Evolutionary conservation across 345 rosid genomes (phyloP).

Genomic region (Passiflora organensis): DNA sequence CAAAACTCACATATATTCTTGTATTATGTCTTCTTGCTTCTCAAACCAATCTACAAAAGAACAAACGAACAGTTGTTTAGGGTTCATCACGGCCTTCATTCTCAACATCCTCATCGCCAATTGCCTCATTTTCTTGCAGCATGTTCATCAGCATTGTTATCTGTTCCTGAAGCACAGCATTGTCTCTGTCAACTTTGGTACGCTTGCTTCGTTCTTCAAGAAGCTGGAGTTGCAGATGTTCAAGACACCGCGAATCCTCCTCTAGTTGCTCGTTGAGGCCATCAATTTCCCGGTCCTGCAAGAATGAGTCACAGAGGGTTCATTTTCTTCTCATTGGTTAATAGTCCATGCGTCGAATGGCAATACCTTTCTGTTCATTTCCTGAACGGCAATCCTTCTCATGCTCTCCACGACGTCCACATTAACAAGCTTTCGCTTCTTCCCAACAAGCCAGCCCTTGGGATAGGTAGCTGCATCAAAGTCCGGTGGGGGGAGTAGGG

Average conservation of each 20-base stretch:
- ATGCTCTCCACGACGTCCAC: slow-evolving; percentile 95
- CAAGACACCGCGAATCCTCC: slow-evolving; percentile 73
- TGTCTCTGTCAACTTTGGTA: slow-evolving; percentile 73
- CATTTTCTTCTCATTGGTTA: no score
- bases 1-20: background rate
- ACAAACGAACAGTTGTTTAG: slow-evolving; percentile 17
- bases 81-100: slow-evolving; percentile 47
- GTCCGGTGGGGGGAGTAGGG: slow-evolving; percentile 87
- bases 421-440: slow-evolving; percentile 87
- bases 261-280: slow-evolving; percentile 93
- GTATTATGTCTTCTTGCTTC: slow-evolving; percentile 9
- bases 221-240: slow-evolving; percentile 81
- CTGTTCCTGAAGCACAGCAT: slow-evolving; percentile 72
- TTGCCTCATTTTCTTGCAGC: slow-evolving; percentile 56
- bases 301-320: background rate
- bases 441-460: slow-evolving; percentile 88
- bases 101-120: slow-evolving; percentile 27
- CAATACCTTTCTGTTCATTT: slow-evolving; percentile 93
- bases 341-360: no score
- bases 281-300: slow-evolving; percentile 81
- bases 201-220: slow-evolving; percentile 74
- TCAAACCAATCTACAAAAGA: slow-evolving; percentile 33
- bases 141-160: slow-evolving; percentile 72
- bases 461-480: slow-evolving; percentile 78
- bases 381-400: slow-evolving; percentile 93